Evolutionary conservation across 345 rosid species (phyloP), one percentile per base, ranked within the genome.

Genomic region (Melaleuca quinquenervia): DNA sequence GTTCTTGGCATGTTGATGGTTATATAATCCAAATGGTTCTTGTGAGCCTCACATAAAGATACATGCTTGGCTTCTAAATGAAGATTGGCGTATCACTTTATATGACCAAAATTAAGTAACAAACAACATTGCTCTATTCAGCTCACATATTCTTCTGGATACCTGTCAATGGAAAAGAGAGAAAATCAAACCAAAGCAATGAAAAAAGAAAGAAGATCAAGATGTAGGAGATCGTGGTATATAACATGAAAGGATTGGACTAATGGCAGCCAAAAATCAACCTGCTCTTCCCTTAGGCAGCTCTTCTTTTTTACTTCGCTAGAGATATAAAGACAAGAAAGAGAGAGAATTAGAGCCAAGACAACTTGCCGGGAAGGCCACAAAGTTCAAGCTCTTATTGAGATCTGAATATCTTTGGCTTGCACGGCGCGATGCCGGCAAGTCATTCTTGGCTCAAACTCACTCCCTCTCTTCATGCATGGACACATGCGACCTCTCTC

Each of bases 381-480:
- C 32, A 26, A 22, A 76, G 41, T 27, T 41, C 48, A 82, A 36
- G 21, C 41, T 82, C 80, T 21, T 48, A 20, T n/a, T 6, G 20
- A 32, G 12, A 11, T 18, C 26, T 32, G 48, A 70, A 70, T 70
- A 36, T 36, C 24, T 70, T 70, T 70, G 4, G 26, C 78, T 70
- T 41, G 48, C 78, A 8, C 48, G 2, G 12, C 13, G 50, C 11
- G 48, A 50, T 82, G 82, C 3, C 24, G 84, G 88, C 88, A 84
- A 87, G 86, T 87, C 88, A 84, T 87, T 84, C 86, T 49, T 84
- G 88, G 84, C 88, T 87, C 88, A 84, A 87, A 84, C 86, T 45
- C 78, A 27, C 88, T 48, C 83, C 55, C 60, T 86, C 87, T 82
- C 87, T 86, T 86, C 87, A 45, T 76, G 27, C 78, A 70, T 32